These are phyloP conservation scores for Blastobotrys americana DNA, from an alignment of 805 yeast genomes.

Conservation along the genomic window DNA sequence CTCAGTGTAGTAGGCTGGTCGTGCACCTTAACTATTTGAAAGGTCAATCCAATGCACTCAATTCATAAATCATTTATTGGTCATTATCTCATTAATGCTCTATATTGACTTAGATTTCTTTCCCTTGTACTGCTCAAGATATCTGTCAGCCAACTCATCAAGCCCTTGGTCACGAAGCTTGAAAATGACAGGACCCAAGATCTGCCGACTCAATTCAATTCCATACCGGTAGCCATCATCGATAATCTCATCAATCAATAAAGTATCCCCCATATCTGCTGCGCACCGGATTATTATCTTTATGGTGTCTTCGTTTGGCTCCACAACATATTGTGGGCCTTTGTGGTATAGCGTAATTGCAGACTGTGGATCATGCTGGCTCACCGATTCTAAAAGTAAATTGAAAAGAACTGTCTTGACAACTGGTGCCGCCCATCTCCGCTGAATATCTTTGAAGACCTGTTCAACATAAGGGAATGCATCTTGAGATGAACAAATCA, in stretches of 20 bases:
- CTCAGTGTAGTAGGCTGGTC: no score
- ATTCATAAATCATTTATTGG: no score
- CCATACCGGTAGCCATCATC: conserved; percentile 1
- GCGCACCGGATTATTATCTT: conserved; percentile 6
- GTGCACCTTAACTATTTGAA: no score
- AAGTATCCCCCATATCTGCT: background rate
- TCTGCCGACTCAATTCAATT: background rate
- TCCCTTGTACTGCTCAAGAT: no score
- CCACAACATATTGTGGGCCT: conserved; percentile 5
- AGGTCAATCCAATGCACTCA: no score
- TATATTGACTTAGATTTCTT: no score
- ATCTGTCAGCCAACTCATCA: background rate
- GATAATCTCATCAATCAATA: conserved; percentile 4
- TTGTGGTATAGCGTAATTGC: conserved; percentile 7
- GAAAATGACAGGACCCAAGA: background rate
- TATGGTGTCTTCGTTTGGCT: conserved; percentile 14
- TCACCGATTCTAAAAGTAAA: conserved; percentile 15
- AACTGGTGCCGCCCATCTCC: conserved; percentile 10
- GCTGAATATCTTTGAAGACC: conserved; percentile 13
- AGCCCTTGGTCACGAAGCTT: background rate
- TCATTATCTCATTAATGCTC: no score
- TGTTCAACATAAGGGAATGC: conserved; percentile 6
- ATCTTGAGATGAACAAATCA: conserved; percentile 9
- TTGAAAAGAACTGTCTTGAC: conserved; percentile 22
- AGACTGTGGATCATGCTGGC: background rate